Conservation (phyloP, 2,329 filamentous ascomycete genomes). For the Trichophyton schoenleinii region DNA sequence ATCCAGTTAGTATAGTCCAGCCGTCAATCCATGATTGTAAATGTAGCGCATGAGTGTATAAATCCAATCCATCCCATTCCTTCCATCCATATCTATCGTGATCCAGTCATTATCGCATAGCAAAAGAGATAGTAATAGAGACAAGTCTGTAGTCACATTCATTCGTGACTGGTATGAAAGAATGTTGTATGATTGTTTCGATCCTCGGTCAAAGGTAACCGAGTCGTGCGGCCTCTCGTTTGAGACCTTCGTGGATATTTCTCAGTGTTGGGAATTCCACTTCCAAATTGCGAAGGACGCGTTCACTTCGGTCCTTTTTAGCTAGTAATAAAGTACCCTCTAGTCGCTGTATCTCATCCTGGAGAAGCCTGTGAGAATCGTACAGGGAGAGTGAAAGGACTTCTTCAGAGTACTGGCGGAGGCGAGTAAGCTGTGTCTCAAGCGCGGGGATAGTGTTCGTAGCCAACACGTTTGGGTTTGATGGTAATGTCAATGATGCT, state of each 20-base stretch:
- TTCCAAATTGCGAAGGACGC: constrained; percentile 10
- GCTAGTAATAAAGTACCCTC: constrained; percentile 11
- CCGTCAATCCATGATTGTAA: neutral
- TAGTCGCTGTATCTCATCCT: constrained; percentile 15
- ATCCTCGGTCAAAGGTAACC: constrained; percentile 11
- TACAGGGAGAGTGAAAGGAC: constrained; percentile 18
- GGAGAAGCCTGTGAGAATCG: constrained; percentile 17
- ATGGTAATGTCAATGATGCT: neutral
- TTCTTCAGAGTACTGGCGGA: constrained; percentile 17
- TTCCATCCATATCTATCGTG: constrained; percentile 1
- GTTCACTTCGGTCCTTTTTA: constrained; percentile 11
- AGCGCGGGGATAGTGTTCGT: constrained; percentile 11
- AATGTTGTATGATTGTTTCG: neutral
- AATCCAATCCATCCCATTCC: neutral
- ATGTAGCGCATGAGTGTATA: neutral
- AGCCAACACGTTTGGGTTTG: constrained; percentile 3
- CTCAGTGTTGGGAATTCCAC: constrained; percentile 12
- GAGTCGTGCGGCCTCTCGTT: constrained; percentile 10
- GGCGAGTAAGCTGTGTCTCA: constrained; percentile 14
- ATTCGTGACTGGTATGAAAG: neutral
- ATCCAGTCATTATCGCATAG: neutral
- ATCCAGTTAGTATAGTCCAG: neutral
- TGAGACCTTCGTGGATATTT: constrained; percentile 10
- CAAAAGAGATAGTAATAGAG: neutral
- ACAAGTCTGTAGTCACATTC: neutral